A percentile compares a stretch with the other conserved stretches of the same genome.
These are phyloP conservation scores for Candida takata DNA, from an alignment of 805 yeast genomes.

Conservation along the genomic window DNA sequence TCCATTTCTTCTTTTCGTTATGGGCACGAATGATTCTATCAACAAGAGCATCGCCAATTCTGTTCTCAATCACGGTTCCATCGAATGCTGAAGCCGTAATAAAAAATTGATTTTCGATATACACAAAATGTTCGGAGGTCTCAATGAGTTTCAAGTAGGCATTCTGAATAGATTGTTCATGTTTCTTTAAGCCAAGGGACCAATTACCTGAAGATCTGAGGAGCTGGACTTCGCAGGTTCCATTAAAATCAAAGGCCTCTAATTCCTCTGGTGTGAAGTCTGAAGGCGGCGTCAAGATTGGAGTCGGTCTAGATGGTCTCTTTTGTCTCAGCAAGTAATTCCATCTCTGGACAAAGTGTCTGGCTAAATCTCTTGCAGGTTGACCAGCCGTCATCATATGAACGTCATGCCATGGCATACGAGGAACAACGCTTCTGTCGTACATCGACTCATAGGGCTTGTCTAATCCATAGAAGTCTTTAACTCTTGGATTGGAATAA, in stretches of 20 bases:
- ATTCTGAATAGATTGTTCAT: conserved; percentile 84
- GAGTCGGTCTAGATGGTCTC: conserved; percentile 90
- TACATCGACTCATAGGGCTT: conserved; percentile 90
- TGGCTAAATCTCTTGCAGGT: conserved; percentile 83
- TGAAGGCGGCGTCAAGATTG: conserved; percentile 86
- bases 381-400: conserved; percentile 95
- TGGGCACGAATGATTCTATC: conserved; percentile 90
- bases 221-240: conserved; percentile 89
- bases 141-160: conserved; percentile 90
- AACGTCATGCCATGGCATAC: conserved; percentile 99
- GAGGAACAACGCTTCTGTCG: conserved; percentile 69
- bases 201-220: conserved; percentile 86
- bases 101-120: conserved; percentile 94
- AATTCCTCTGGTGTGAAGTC: conserved; percentile 74
- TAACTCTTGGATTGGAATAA: conserved; percentile 90
- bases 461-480: conserved; percentile 75
- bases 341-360: conserved; percentile 98
- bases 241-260: conserved; percentile 45
- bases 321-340: conserved; percentile 88
- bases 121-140: conserved; percentile 85
- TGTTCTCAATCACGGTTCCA: conserved; percentile 76
- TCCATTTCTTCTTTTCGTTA: conserved; percentile 71
- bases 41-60: conserved; percentile 95
- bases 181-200: conserved; percentile 84
- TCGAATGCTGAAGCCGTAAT: conserved; percentile 83